These are phyloP conservation scores for Byssothecium circinans DNA, from an alignment of 2,329 filamentous ascomycete species.

Conservation along the genomic window DNA sequence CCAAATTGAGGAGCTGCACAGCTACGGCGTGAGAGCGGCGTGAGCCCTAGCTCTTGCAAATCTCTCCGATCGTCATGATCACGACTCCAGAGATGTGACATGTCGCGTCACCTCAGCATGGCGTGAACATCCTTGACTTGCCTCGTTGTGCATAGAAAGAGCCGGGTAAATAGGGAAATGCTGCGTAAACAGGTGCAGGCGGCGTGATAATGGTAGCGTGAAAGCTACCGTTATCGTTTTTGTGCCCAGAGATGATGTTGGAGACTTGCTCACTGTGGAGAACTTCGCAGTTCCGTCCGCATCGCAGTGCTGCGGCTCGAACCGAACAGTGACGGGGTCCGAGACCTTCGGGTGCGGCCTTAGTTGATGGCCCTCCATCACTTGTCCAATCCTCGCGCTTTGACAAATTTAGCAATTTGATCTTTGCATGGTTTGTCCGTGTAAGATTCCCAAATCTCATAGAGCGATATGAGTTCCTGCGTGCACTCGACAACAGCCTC, in stretches of 20 bases:
- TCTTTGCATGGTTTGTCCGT: slow-evolving; percentile 67
- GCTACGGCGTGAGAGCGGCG: slow-evolving; percentile 1
- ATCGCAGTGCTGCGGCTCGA: slow-evolving; percentile 14
- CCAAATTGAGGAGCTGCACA: slow-evolving; percentile 20
- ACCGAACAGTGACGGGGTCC: slow-evolving; percentile 3
- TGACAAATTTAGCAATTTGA: slow-evolving; percentile 63
- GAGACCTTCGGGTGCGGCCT: slow-evolving; percentile 12
- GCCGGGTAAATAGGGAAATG: too few relatives aligned
- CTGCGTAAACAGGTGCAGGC: too few relatives aligned
- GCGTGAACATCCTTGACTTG: not conserved
- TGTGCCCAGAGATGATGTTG: too few relatives aligned
- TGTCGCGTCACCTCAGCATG: not conserved
- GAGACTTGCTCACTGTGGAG: too few relatives aligned
- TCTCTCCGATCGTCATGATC: not conserved
- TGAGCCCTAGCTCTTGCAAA: not conserved
- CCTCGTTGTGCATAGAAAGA: too few relatives aligned
- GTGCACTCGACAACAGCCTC: slow-evolving; percentile 84
- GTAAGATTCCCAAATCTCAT: slow-evolving; percentile 72
- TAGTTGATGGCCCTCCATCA: slow-evolving; percentile 32
- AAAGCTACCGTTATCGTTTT: too few relatives aligned
- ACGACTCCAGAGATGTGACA: too few relatives aligned
- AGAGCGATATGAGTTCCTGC: slow-evolving; percentile 88
- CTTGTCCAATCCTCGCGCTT: slow-evolving; percentile 60
- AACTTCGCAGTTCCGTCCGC: slow-evolving; percentile 4
- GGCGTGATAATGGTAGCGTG: too few relatives aligned